phyloP scores from a whole-genome alignment of 805 yeast species.

The Candida silvicultrix region DNA sequence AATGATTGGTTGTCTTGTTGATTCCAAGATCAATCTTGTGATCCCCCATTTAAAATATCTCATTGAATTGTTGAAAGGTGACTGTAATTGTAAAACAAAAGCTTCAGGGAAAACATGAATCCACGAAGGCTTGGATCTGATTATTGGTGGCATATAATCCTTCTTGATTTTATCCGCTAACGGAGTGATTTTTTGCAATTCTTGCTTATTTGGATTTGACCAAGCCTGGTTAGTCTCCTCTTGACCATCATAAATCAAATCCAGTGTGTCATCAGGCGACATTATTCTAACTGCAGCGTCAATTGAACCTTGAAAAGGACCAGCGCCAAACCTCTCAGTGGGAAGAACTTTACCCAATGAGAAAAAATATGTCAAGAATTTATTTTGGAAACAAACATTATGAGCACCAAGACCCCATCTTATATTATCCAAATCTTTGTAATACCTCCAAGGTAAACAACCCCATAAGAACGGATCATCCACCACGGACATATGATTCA shows the following conservation, averaged over 20 bases:
- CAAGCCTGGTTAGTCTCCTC: slow-evolving; percentile 11
- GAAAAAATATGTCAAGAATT: slow-evolving; percentile 52
- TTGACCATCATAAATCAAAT: slow-evolving; percentile 31
- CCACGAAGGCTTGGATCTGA: slow-evolving; percentile 72
- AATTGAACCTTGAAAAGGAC: slow-evolving; percentile 86
- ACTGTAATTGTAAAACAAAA: slow-evolving; percentile 76
- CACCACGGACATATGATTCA: slow-evolving; percentile 88
- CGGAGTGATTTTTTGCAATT: slow-evolving; percentile 1
- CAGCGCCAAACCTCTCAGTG: slow-evolving; percentile 83
- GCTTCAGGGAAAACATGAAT: slow-evolving; percentile 95
- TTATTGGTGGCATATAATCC: slow-evolving; percentile 46
- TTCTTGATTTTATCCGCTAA: slow-evolving; percentile 13
- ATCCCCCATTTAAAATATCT: slow-evolving; percentile 96
- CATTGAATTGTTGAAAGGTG: slow-evolving; percentile 82
- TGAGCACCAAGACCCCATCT: slow-evolving; percentile 96
- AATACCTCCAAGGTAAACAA: slow-evolving; percentile 66
- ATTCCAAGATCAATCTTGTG: slow-evolving; percentile 74
- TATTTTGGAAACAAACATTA: slow-evolving; percentile 74
- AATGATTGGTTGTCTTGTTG: slow-evolving; percentile 77
- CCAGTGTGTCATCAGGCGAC: slow-evolving; percentile 64
- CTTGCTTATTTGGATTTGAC: slow-evolving; percentile 6
- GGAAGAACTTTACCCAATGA: slow-evolving; percentile 85
- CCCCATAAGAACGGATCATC: slow-evolving; percentile 95
- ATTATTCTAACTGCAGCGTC: slow-evolving; percentile 81
- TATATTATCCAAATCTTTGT: slow-evolving; percentile 53